These are phyloP conservation scores for Trichophyton benhamiae DNA, from an alignment of 2,329 filamentous ascomycete species.

Conservation along the genomic window DNA sequence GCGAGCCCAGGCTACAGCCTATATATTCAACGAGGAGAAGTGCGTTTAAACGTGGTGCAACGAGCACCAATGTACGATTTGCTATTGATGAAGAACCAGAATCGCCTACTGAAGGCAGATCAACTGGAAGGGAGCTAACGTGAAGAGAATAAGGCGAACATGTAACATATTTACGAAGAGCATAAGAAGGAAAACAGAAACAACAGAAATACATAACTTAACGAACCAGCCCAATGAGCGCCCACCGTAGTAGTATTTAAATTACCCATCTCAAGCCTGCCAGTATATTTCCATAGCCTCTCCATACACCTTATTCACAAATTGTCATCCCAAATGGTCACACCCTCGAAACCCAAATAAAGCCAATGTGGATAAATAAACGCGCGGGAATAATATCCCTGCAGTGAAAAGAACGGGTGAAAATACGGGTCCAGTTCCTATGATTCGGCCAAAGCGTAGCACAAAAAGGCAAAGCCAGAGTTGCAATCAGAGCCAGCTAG, in stretches of 20 bases:
- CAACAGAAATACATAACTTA: not conserved
- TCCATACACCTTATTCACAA: not conserved
- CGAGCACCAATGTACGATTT: constrained; percentile 30
- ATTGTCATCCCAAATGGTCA: not conserved
- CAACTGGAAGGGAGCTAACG: constrained; percentile 8
- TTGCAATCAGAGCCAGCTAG: not conserved
- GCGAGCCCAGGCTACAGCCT: constrained; percentile 6
- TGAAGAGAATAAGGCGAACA: not conserved
- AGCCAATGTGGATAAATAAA: not conserved
- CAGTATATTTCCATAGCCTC: not conserved
- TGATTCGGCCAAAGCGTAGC: not conserved
- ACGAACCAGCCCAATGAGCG: not conserved
- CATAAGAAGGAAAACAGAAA: not conserved
- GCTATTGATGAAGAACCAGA: constrained; percentile 29
- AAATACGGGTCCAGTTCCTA: no score
- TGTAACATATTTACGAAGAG: not conserved
- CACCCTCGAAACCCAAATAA: not conserved
- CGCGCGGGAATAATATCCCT: no score
- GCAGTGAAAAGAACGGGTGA: no score
- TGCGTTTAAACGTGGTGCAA: constrained; percentile 12
- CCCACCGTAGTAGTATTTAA: not conserved
- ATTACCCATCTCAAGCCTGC: not conserved
- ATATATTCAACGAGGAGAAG: constrained; percentile 6
- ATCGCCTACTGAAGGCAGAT: constrained; percentile 30
- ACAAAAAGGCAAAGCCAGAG: not conserved